phyloP scores from a whole-genome alignment of 2,329 filamentous ascomycete genomes.

The Fusarium sacchari region DNA sequence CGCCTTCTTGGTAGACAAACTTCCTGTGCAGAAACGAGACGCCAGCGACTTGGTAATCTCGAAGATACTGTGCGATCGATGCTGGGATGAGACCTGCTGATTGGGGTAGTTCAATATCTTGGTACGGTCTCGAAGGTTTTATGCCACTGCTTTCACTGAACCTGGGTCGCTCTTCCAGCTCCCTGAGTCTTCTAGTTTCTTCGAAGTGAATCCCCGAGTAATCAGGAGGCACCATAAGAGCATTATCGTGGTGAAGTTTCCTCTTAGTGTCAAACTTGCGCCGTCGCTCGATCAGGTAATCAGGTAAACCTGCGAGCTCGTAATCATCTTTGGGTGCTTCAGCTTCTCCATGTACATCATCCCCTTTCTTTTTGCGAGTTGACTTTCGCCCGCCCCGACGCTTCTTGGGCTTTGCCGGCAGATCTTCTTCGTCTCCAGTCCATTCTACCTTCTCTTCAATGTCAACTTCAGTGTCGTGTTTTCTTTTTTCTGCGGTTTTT shows the following conservation, averaged over 20 bases:
- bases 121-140: conserved; percentile 74
- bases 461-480: conserved; percentile 46
- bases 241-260: conserved; percentile 70
- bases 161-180: conserved; percentile 73
- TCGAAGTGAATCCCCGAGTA: conserved; percentile 80
- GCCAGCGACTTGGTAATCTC: conserved; percentile 90
- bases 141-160: conserved; percentile 66
- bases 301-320: conserved; percentile 57
- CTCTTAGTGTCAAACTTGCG: conserved; percentile 72
- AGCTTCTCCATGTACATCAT: conserved; percentile 43
- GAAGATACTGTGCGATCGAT: conserved; percentile 88
- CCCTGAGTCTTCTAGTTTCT: conserved; percentile 47
- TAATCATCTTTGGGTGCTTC: conserved; percentile 54
- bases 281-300: conserved; percentile 78
- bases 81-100: conserved; percentile 87
- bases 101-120: conserved; percentile 78
- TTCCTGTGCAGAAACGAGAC: conserved; percentile 85
- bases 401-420: conserved; percentile 65
- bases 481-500: conserved; percentile 49
- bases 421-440: conserved; percentile 69
- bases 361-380: conserved; percentile 41
- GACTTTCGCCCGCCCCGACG: conserved; percentile 45
- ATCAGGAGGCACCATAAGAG: conserved; percentile 79
- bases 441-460: conserved; percentile 59
- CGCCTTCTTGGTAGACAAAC: conserved; percentile 91